Conservation (phyloP, 495 filamentous ascomycete genomes). For the Stereocaulon alpinum region DNA sequence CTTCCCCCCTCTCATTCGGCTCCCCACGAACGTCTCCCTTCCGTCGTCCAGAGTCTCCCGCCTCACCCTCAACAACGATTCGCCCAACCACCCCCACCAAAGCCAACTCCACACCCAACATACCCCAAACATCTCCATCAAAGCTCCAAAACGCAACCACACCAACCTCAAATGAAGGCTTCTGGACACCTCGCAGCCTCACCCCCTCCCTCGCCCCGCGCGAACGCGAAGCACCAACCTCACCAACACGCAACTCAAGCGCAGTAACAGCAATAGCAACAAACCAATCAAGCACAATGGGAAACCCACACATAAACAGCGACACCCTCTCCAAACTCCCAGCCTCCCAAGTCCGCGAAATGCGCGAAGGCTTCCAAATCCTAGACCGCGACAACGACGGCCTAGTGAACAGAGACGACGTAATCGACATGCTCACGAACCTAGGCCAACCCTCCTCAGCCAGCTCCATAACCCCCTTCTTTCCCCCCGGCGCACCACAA, state of each 20-base stretch:
- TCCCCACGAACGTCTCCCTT: conserved; percentile 67
- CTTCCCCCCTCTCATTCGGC: conserved; percentile 59
- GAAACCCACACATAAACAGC: neutral
- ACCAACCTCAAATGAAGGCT: conserved; percentile 22
- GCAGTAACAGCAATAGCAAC: conserved; percentile 7
- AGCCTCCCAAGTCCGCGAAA: conserved; percentile 56
- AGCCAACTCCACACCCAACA: conserved; percentile 24
- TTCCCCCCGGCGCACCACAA: conserved; percentile 54
- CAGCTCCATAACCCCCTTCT: conserved; percentile 59
- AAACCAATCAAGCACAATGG: neutral
- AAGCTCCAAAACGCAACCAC: conserved; percentile 29
- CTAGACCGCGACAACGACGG: conserved; percentile 76
- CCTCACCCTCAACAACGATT: conserved; percentile 36
- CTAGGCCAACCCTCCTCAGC: conserved; percentile 52
- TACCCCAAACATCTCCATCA: conserved; percentile 26
- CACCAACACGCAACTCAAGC: conserved; percentile 15
- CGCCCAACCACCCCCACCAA: conserved; percentile 28
- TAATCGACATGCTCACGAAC: conserved; percentile 69
- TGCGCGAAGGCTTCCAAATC: conserved; percentile 80
- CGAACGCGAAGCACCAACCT: neutral
- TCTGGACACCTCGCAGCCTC: conserved; percentile 28
- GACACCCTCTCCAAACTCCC: conserved; percentile 49
- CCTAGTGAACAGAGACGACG: conserved; percentile 61
- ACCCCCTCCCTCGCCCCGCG: conserved; percentile 19
- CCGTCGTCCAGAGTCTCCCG: conserved; percentile 47